These are phyloP conservation scores for Tuber borchii DNA, from an alignment of 495 filamentous ascomycete species.

Conservation along the genomic window DNA sequence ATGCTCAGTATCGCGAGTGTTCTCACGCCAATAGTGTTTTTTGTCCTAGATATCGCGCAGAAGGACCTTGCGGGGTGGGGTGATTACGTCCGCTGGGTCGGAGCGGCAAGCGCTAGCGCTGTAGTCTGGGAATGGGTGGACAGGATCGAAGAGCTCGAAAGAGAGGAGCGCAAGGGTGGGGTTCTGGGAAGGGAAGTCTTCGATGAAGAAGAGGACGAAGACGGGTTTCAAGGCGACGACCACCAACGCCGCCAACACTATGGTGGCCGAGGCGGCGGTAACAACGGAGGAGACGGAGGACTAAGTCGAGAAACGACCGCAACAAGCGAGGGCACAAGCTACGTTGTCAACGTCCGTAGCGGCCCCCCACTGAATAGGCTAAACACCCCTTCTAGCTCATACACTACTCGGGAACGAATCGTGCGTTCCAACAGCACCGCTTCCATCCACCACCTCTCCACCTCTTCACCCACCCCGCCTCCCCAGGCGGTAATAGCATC, in stretches of 20 bases:
- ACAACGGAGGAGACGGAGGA: conserved; percentile 9
- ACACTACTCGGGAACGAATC: background rate
- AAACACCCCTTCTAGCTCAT: background rate
- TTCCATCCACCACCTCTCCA: background rate
- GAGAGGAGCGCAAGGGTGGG: conserved; percentile 92
- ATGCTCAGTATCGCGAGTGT: conserved; percentile 70
- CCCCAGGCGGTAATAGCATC: conserved; percentile 41
- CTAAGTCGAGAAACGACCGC: conserved; percentile 26
- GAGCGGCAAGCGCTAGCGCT: conserved; percentile 89
- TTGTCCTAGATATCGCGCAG: conserved; percentile 85
- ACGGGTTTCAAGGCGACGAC: conserved; percentile 18
- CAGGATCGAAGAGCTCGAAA: conserved; percentile 90
- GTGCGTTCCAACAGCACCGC: background rate
- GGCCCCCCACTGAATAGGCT: background rate
- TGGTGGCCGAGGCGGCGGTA: background rate
- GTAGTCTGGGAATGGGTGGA: conserved; percentile 99
- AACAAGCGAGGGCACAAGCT: conserved; percentile 24
- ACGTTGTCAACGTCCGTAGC: conserved; percentile 22
- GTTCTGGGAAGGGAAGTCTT: conserved; percentile 91
- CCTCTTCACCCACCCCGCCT: background rate
- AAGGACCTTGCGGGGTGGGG: conserved; percentile 89
- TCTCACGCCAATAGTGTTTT: conserved; percentile 88
- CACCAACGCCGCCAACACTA: conserved; percentile 1
- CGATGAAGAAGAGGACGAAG: conserved; percentile 71
- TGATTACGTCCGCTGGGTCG: conserved; percentile 96